Evolutionary conservation across 192 early-diverging fungal genomes (phyloP), one percentile per base, ranked within the genome.

Genomic region (Linnemannia zychae): DNA sequence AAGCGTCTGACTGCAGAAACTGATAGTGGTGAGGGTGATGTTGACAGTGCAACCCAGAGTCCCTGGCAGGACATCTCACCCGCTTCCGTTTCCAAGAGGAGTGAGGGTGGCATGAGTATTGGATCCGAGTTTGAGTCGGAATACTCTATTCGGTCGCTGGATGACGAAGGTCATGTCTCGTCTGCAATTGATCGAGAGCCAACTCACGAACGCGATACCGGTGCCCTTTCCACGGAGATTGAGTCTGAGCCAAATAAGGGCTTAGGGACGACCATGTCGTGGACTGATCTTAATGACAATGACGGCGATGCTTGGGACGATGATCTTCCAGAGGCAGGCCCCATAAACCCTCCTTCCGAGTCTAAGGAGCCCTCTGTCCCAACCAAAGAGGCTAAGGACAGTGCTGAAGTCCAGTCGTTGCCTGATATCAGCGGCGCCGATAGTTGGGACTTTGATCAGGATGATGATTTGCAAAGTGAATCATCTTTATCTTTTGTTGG

Each of bases 31-130:
- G 81, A 82, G 13, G 57, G 81, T 13, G 73, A 76, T n/a, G 81
- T 76, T 1, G 83, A 75, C n/a, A 53, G 69, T 2, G 44, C 69
- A 0, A 79, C 63, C 24, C 81, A 75, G 1, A 84, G 81, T n/a
- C 78, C 83, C 1, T 85, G 83, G 83, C 83, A 85, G 33, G 83
- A 85, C 38, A 52, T 85, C 9, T 85, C 83, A 9, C 83, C 83
- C 5, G 69, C 60, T 0, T 85, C 83, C 9, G 77, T 68, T 13
- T 85, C 83, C 17, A 85, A 85, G 74, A 74, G 77, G 4, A 85
- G 83, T 63, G 83, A 85, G 40, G 74, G 74, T n/a, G 77, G 73
- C 2, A 74, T 83, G 71, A 83, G 81, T 20, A 31, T 85, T 65
- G 74, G 71, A 36, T 85, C 83, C 18, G 83, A 79, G 46, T 53